Conservation (phyloP, 805 yeast genomes). For the Zygosaccharomyces kombuchaensis region DNA sequence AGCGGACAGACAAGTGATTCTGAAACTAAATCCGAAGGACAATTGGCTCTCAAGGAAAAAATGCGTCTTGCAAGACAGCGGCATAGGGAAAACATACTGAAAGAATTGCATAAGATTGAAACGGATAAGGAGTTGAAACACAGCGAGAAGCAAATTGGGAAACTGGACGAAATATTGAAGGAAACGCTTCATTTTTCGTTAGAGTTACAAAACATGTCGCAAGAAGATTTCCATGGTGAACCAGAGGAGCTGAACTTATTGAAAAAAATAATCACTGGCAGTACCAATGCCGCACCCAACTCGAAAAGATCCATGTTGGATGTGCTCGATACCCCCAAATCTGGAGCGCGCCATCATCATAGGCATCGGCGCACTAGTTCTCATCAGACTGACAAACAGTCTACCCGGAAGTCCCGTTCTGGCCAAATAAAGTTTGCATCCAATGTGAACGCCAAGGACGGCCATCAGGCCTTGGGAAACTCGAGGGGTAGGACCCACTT, state of each 20-base stretch:
- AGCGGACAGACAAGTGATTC: neutral
- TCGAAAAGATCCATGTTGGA: constrained; percentile 25
- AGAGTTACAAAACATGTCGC: constrained; percentile 23
- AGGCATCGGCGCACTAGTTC: constrained; percentile 3
- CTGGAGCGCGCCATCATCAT: constrained; percentile 6
- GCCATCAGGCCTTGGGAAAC: constrained; percentile 20
- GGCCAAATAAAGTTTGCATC: constrained; percentile 29
- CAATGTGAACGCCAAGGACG: constrained; percentile 23
- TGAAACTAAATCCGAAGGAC: constrained; percentile 21
- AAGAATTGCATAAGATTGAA: constrained; percentile 13
- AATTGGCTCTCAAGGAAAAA: constrained; percentile 15
- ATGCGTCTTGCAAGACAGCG: constrained; percentile 18
- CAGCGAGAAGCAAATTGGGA: constrained; percentile 8
- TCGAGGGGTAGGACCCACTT: constrained; percentile 7
- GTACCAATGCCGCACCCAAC: constrained; percentile 9
- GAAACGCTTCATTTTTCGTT: constrained; percentile 23
- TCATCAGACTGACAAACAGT: neutral
- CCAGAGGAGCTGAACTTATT: constrained; percentile 9
- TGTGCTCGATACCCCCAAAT: constrained; percentile 15
- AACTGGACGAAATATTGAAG: constrained; percentile 22
- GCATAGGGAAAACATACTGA: constrained; percentile 18
- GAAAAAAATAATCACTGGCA: constrained; percentile 29
- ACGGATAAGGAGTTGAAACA: constrained; percentile 4
- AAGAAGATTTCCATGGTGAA: constrained; percentile 10
- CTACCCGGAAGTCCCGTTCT: constrained; percentile 9